A percentile compares a stretch with the other conserved stretches of the same genome.
phyloP scores from a whole-genome alignment of 768 basidiomycete genomes.

The Megacollybia marginata region DNA sequence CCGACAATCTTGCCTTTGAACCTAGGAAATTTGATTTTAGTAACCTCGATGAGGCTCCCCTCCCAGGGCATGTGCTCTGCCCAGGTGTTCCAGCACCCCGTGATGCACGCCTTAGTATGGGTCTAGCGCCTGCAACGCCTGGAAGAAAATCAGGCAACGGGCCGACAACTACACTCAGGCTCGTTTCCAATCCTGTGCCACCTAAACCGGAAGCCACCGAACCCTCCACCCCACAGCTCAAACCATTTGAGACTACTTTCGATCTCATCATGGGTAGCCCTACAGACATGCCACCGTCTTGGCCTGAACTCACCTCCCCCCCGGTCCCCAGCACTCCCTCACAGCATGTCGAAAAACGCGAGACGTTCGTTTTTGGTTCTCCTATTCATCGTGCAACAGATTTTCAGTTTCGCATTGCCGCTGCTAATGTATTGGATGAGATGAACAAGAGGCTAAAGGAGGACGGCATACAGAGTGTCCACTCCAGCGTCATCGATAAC shows the following conservation, averaged over 20 bases:
- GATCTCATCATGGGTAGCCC: constrained; percentile 62
- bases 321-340: not conserved
- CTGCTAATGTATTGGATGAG: constrained; percentile 69
- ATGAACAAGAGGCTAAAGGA: constrained; percentile 68
- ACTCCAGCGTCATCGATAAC: constrained; percentile 35
- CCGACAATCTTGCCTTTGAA: constrained; percentile 35
- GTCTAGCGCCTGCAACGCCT: constrained; percentile 34
- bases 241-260: constrained; percentile 60
- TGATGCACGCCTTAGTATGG: constrained; percentile 55
- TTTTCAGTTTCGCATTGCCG: constrained; percentile 57
- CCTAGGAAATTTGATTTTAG: constrained; percentile 16
- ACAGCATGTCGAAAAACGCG: constrained; percentile 7
- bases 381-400: constrained; percentile 58
- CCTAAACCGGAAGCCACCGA: constrained; percentile 23
- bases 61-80: constrained; percentile 53
- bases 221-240: constrained; percentile 51
- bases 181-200: constrained; percentile 31
- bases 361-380: constrained; percentile 75
- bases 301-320: constrained; percentile 15
- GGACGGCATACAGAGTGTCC: constrained; percentile 46
- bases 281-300: constrained; percentile 29
- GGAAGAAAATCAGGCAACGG: constrained; percentile 24
- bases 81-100: constrained; percentile 55
- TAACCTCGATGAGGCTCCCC: constrained; percentile 32
- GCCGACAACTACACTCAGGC: constrained; percentile 45